Conservation (phyloP, 129 eudicot genomes). For the Rutidosis leptorrhynchoides region DNA sequence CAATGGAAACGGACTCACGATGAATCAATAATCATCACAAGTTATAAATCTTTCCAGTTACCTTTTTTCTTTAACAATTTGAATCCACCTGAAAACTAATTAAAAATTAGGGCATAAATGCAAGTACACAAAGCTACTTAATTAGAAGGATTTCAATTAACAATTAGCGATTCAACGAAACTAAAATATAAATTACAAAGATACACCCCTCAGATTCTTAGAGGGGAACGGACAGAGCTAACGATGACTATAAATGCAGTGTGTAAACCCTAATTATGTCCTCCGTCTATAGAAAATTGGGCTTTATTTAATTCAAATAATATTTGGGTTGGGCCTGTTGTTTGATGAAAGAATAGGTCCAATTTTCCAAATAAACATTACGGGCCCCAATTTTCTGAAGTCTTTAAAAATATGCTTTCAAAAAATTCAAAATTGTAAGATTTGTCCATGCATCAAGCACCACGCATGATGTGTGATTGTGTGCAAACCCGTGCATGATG, state of each 20-base stretch:
- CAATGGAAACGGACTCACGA: conserved; percentile 27
- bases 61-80: background rate
- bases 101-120: no score
- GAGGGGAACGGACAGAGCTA: background rate
- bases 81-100: background rate
- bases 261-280: background rate
- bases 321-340: background rate
- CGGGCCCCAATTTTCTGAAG: no score
- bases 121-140: background rate
- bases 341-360: background rate
- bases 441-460: no score
- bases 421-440: no score
- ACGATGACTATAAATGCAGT: background rate
- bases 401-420: no score
- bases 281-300: background rate
- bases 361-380: background rate
- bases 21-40: conserved; percentile 15
- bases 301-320: background rate
- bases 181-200: background rate
- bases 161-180: no score
- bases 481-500: no score
- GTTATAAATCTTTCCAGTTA: conserved; percentile 9
- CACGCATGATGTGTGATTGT: no score
- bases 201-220: background rate
- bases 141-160: no score